A percentile compares a stretch with the other conserved stretches of the same genome.
These are phyloP conservation scores for Venturia carpophila DNA, from an alignment of 2,329 filamentous ascomycete species.

Conservation along the genomic window DNA sequence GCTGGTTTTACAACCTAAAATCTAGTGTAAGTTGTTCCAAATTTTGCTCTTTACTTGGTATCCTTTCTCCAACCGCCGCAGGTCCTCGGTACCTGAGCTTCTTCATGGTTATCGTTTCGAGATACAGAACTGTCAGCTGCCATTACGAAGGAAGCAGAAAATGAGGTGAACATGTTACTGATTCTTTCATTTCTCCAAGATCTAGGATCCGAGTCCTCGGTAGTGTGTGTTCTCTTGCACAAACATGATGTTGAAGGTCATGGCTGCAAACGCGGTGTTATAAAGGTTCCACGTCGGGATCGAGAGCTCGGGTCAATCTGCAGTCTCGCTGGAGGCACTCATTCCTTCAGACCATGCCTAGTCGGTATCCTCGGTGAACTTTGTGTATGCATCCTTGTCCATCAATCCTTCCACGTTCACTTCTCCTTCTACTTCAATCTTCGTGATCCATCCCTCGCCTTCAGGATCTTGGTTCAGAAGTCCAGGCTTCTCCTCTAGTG, in stretches of 20 bases:
- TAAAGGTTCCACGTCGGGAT: not conserved
- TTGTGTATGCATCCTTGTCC: constrained; percentile 69
- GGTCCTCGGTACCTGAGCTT: too few relatives aligned
- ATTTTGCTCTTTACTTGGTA: too few relatives aligned
- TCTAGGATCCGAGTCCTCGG: not conserved
- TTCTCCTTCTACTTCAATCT: constrained; percentile 65
- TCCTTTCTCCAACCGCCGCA: too few relatives aligned
- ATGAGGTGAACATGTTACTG: not conserved
- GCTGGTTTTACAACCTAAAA: too few relatives aligned
- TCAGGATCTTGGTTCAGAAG: constrained; percentile 88
- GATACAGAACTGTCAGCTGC: not conserved
- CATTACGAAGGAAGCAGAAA: too few relatives aligned
- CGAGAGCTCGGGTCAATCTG: not conserved
- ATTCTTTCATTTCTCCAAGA: not conserved
- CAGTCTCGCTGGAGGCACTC: not conserved
- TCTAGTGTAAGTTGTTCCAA: too few relatives aligned
- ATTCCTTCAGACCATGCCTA: not conserved
- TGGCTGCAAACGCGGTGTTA: not conserved
- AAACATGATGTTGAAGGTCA: not conserved
- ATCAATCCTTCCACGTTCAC: constrained; percentile 69
- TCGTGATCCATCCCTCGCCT: constrained; percentile 86
- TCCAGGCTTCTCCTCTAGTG: constrained; percentile 75
- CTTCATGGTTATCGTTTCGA: too few relatives aligned
- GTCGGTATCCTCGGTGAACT: constrained; percentile 47
- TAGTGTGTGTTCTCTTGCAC: not conserved